Percentiles rank a stretch among this genome's conserved stretches.
Evolutionary conservation across 495 filamentous ascomycete species (phyloP).

Genomic region (Aspergillus kassunensis): DNA sequence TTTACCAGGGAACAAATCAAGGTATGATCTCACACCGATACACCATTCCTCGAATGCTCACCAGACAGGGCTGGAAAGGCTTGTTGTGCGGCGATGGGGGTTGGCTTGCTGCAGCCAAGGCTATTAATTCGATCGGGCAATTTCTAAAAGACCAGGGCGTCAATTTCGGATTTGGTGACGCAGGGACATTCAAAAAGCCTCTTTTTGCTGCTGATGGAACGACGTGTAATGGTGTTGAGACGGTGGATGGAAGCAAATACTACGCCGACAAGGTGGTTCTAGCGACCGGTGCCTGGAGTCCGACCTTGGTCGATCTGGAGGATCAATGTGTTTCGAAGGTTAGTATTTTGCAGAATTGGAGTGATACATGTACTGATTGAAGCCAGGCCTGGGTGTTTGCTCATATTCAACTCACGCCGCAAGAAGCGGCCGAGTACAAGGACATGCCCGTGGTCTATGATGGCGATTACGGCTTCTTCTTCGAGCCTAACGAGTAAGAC

Average conservation of each 20-base stretch:
- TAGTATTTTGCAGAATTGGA: neutral
- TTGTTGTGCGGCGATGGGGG: conserved; percentile 3
- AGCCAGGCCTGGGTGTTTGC: conserved; percentile 16
- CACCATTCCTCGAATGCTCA: no score
- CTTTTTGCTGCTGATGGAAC: neutral
- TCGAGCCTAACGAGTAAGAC: conserved; percentile 41
- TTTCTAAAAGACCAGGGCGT: neutral
- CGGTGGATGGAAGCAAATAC: conserved; percentile 12
- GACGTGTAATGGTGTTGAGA: conserved; percentile 6
- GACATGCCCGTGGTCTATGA: conserved; percentile 47
- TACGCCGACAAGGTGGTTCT: conserved; percentile 45
- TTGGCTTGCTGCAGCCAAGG: conserved; percentile 7
- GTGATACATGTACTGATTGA: no score
- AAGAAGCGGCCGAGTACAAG: conserved; percentile 41
- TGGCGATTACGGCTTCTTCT: conserved; percentile 51
- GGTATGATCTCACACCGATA: neutral
- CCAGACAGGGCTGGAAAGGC: conserved; percentile 2
- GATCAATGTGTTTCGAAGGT: conserved; percentile 6
- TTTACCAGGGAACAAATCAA: conserved; percentile 1
- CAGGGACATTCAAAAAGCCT: neutral
- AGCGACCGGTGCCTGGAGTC: conserved; percentile 11
- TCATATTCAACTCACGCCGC: conserved; percentile 41
- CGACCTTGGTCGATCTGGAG: conserved; percentile 27
- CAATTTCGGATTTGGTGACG: conserved; percentile 1
- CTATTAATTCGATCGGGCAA: conserved; percentile 4